These are phyloP conservation scores for Lumnitzera littorea DNA, from an alignment of 345 rosid genomes.

Conservation along the genomic window DNA sequence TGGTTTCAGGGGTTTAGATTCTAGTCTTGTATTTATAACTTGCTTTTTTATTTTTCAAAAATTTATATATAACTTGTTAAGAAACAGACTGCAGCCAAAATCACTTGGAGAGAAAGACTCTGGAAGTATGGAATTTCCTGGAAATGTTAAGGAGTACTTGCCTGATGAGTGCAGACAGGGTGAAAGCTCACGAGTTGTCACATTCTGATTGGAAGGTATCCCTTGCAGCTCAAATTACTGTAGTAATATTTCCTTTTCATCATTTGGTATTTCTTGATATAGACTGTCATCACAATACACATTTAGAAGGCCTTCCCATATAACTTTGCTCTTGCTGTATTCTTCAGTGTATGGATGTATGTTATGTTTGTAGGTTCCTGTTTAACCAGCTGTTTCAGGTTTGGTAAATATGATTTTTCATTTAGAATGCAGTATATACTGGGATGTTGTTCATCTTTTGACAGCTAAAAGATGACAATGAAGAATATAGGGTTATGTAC, in stretches of 20 bases:
- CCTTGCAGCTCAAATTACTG: too few species aligned
- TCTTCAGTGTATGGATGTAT: too few species aligned
- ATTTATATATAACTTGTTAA: background rate
- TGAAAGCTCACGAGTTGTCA: constrained; percentile 31
- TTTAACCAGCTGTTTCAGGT: too few species aligned
- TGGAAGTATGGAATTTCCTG: constrained; percentile 55
- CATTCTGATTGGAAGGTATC: constrained; percentile 85
- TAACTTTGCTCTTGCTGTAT: too few species aligned
- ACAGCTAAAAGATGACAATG: constrained; percentile 72
- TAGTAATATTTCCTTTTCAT: too few species aligned
- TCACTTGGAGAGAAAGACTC: constrained; percentile 47
- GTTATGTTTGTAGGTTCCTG: too few species aligned
- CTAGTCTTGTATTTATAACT: too few species aligned
- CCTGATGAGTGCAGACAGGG: constrained; percentile 32
- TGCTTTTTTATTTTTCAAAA: background rate
- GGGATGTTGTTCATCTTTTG: background rate
- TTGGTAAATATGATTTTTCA: too few species aligned
- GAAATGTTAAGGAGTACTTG: constrained; percentile 77
- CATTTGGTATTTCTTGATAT: too few species aligned
- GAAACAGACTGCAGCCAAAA: constrained; percentile 44
- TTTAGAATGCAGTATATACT: background rate
- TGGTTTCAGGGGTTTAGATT: too few species aligned
- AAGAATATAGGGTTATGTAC: constrained; percentile 89
- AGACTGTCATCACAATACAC: too few species aligned
- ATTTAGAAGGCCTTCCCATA: too few species aligned